Percentiles rank a stretch among this genome's conserved stretches.
Evolutionary conservation across 768 basidiomycete species (phyloP).

Genomic region (Russula griseocarnosa): DNA sequence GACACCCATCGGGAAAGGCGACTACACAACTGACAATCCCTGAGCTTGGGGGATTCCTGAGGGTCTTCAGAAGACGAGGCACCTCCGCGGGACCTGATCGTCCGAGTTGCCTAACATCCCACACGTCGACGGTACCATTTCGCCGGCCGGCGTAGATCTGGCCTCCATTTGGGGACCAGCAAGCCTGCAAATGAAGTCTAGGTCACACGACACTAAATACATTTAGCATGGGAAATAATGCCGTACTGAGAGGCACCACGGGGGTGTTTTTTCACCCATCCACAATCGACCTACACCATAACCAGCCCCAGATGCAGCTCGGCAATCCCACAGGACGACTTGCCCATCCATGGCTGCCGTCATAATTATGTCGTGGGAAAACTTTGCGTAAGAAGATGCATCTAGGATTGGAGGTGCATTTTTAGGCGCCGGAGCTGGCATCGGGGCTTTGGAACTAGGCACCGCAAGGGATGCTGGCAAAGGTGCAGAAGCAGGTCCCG

Average conservation of each 20-base stretch:
- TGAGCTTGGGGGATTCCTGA: conserved; percentile 83
- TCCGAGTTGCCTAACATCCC: conserved; percentile 87
- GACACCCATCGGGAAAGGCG: conserved; percentile 86
- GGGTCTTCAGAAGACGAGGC: conserved; percentile 75
- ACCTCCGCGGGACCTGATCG: conserved; percentile 54
- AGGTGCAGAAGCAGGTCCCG: conserved; percentile 22
- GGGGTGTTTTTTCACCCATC: conserved; percentile 89
- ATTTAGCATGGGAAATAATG: conserved; percentile 4
- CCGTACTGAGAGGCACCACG: conserved; percentile 92
- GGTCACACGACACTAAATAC: conserved; percentile 20
- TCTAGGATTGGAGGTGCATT: conserved; percentile 75
- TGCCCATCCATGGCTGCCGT: conserved; percentile 91
- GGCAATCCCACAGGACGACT: conserved; percentile 85
- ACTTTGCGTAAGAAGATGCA: conserved; percentile 51
- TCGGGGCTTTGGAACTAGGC: conserved; percentile 57
- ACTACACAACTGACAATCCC: conserved; percentile 90
- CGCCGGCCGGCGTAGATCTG: conserved; percentile 89
- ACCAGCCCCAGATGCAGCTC: conserved; percentile 54
- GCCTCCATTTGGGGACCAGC: conserved; percentile 86
- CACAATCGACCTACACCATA: conserved; percentile 78
- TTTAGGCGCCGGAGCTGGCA: conserved; percentile 48
- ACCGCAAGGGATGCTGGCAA: conserved; percentile 26
- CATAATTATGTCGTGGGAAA: conserved; percentile 81
- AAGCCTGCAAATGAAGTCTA: conserved; percentile 56
- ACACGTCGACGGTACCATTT: conserved; percentile 87